Evolutionary conservation across 2,329 filamentous ascomycete species (phyloP).

Genomic region (Lasiodiplodia sp.): DNA sequence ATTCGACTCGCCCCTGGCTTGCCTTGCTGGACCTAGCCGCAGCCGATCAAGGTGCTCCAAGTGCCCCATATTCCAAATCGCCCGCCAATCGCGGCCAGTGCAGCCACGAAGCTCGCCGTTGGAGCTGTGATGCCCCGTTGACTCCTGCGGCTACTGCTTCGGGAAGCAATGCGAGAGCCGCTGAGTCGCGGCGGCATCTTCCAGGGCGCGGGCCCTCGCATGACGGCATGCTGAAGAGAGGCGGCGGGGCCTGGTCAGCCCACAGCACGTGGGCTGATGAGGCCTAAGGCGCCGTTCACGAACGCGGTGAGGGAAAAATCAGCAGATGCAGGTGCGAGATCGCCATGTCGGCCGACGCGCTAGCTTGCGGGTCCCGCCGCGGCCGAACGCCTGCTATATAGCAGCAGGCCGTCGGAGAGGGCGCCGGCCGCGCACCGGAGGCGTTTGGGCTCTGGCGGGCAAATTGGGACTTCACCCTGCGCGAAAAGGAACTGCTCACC

Average conservation of each 20-base stretch:
- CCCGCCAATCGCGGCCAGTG: conserved; percentile 22
- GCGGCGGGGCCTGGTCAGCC: conserved; percentile 19
- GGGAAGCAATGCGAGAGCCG: conserved; percentile 17
- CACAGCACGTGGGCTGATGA: conserved; percentile 20
- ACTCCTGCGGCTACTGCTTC: conserved; percentile 19
- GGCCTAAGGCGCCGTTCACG: conserved; percentile 18
- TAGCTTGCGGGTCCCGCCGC: conserved; percentile 18
- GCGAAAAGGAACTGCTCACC: conserved; percentile 6
- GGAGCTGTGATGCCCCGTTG: conserved; percentile 16
- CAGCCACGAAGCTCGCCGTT: conserved; percentile 19
- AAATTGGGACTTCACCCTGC: conserved; percentile 8
- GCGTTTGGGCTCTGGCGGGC: conserved; percentile 9
- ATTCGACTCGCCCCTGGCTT: conserved; percentile 4
- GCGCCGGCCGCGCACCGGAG: conserved; percentile 11
- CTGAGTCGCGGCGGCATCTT: conserved; percentile 22
- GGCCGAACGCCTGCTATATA: not conserved
- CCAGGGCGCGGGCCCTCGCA: conserved; percentile 10
- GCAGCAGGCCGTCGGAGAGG: conserved; percentile 10
- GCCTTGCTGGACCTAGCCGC: not conserved
- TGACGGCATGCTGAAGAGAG: conserved; percentile 17
- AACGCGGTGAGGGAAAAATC: conserved; percentile 26
- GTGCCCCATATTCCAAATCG: conserved; percentile 24
- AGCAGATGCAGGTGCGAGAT: conserved; percentile 22
- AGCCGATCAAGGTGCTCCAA: conserved; percentile 8
- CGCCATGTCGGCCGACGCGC: conserved; percentile 16